These are phyloP conservation scores for Cenchrus americanus DNA, from an alignment of 176 grass and related monocot species.

Conservation along the genomic window DNA sequence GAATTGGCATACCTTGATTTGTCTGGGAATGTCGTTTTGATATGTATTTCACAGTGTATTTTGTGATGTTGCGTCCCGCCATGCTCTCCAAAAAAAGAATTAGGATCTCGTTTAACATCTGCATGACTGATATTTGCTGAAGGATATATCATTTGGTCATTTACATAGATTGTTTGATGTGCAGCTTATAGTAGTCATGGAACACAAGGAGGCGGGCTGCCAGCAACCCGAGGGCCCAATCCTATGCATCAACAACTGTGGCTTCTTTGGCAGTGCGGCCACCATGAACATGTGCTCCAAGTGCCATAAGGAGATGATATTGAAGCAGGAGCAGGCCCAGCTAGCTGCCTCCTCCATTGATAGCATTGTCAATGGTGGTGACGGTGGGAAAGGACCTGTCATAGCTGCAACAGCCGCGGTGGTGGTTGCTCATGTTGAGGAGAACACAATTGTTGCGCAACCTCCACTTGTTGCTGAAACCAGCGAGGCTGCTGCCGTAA, in stretches of 20 bases:
- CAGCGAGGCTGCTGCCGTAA: slow-evolving; percentile 36
- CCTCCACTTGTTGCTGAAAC: slow-evolving; percentile 43
- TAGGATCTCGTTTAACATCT: slow-evolving; percentile 31
- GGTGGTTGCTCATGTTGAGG: slow-evolving; percentile 43
- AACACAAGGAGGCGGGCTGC: slow-evolving; percentile 93
- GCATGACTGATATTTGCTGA: not conserved
- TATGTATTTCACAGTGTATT: not conserved
- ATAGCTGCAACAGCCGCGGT: slow-evolving; percentile 33
- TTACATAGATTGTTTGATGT: slow-evolving; percentile 26
- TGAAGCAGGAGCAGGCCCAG: slow-evolving; percentile 76
- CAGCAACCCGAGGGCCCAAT: slow-evolving; percentile 88
- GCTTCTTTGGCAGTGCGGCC: slow-evolving; percentile 87
- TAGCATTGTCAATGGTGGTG: slow-evolving; percentile 83
- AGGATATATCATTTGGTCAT: not conserved
- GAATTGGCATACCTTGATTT: slow-evolving; percentile 15
- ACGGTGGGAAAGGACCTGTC: slow-evolving; percentile 54
- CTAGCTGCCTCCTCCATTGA: slow-evolving; percentile 82
- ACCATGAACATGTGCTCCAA: slow-evolving; percentile 99
- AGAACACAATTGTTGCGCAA: slow-evolving; percentile 47
- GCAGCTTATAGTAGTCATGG: slow-evolving; percentile 62
- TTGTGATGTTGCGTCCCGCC: not conserved
- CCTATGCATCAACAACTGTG: slow-evolving; percentile 95
- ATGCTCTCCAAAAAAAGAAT: slow-evolving; percentile 5
- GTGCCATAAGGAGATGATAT: slow-evolving; percentile 95
- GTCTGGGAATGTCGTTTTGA: not conserved